Evolutionary conservation across 176 grass and related monocot species (phyloP), one percentile per base, ranked within the genome.

Genomic region (Triticum timopheevii): DNA sequence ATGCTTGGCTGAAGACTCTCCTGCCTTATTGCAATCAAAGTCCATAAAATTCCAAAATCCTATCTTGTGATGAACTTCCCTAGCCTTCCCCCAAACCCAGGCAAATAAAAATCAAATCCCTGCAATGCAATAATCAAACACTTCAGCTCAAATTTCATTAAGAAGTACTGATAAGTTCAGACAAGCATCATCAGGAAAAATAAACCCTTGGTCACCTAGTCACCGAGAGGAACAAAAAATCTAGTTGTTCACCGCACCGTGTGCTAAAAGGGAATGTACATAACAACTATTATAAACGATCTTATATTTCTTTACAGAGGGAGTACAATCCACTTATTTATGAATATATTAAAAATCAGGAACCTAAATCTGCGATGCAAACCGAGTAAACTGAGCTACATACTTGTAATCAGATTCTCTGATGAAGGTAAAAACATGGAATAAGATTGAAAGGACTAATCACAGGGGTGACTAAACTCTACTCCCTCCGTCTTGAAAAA

Each of bases 11-110:
- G 90, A 91, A 71, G 79, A 90, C 24, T 83, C 84, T 89, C 54
- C 88, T 89, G 36, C 67, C 58, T 88, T 91, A 42, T 73, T 90
- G 86, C 76, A 98, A 79, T 94, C 92, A 78, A 92, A 94, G 92
- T 68, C 96, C 96, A 98, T 98, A 95, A 94, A 98, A 93, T 61
- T 75, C 40, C 62, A 40, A 77, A 76, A 77, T 65, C 78, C 69
- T 39, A 49, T 30, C 49, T 80, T 42, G 15, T 75, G 80, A 65
- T 22, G 70, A 72, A 85, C 63, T 19, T 47, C 80, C 67, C 38
- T 31, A 70, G 31, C 58, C 10, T 33, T 73, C 35, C 62, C 49
- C 83, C 38, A 42, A 59, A 89, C 25, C 76, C 61, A 68, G 59
- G 68, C 17, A 79, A 84, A 80, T 69, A 11, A 40, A 72, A 52